Evolutionary conservation across 805 yeast species (phyloP), one percentile per base, ranked within the genome.

Genomic region (Wickerhamiella siamensis): DNA sequence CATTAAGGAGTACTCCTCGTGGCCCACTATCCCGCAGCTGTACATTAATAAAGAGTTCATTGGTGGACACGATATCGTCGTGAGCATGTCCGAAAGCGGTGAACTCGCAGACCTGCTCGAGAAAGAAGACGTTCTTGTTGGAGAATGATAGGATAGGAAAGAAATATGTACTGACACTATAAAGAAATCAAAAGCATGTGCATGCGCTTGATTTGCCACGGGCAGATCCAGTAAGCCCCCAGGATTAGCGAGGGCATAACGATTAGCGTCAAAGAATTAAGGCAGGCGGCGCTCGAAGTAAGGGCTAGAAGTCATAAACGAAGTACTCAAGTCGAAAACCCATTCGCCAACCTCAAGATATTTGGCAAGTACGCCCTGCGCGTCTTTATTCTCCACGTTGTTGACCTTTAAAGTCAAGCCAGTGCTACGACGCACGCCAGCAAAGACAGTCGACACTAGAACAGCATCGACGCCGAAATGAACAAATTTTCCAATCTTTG

Each of bases 21-120:
- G 99, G 99, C 99, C 99, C 43, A 91, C 99, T 1, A 86, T 91
- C 45, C 99, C 99, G 14, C 99, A 91, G 63, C 71, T 91, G 35
- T 91, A 87, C 57, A 84, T 91, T 42, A 62, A 66, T 51, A 77
- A 79, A 51, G 98, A 91, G 59, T 91, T 91, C 58, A 72, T 91
- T 41, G 99, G 99, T 36, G 99, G 99, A 4, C 91, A 96, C 64
- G 99, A 91, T 62, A 87, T 91, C 48, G 70, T 91, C 41, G 83
- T 80, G 58, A 75, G 82, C 43, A 87, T 91, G 97, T 83, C 93
- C 32, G 56, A 59, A 48, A 59, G 68, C 41, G 98, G 98, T n/a
- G 95, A 88, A 56, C 72, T 91, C 42, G 76, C 86, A 15, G 87
- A 87, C 43, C 59, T 91, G 47, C 68, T 91, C 40, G 96, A 87